Conservation (phyloP, 805 yeast genomes). For the Jamesozyma gamospora region DNA sequence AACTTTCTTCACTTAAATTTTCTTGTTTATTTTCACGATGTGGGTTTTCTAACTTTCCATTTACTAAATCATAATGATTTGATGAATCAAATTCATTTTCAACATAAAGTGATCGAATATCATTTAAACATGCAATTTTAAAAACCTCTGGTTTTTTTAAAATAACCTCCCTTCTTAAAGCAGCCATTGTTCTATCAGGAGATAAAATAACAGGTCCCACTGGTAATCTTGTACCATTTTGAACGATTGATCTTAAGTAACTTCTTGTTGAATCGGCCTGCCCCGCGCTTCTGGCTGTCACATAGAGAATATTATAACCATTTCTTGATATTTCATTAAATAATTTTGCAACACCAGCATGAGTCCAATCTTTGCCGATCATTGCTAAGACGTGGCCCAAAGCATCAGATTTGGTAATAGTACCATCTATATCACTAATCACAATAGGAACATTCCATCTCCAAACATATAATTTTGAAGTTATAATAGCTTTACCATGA, state of each 20-base stretch:
- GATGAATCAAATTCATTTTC: constrained; percentile 5
- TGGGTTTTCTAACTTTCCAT: neutral
- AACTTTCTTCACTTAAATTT: constrained; percentile 12
- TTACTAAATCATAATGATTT: constrained; percentile 1
- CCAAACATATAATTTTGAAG: constrained; percentile 76
- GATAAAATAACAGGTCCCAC: constrained; percentile 88
- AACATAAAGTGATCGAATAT: constrained; percentile 61
- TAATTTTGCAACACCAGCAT: constrained; percentile 84
- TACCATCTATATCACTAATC: constrained; percentile 95
- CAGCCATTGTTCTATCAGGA: constrained; percentile 96
- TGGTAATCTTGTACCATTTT: constrained; percentile 67
- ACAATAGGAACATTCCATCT: constrained; percentile 77
- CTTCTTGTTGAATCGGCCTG: constrained; percentile 87
- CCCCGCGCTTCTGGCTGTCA: constrained; percentile 93
- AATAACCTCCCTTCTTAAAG: constrained; percentile 82
- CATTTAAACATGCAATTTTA: constrained; percentile 92
- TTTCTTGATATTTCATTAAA: constrained; percentile 79
- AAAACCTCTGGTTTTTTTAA: constrained; percentile 95
- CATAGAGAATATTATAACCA: constrained; percentile 87
- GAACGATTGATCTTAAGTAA: constrained; percentile 68
- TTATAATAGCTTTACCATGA: constrained; percentile 69
- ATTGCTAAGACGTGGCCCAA: constrained; percentile 89
- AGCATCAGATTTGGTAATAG: constrained; percentile 96
- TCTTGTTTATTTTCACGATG: neutral
- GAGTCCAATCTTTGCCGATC: constrained; percentile 97